Evolutionary conservation across 495 filamentous ascomycete species (phyloP).

Genomic region (Platismatia glauca): DNA sequence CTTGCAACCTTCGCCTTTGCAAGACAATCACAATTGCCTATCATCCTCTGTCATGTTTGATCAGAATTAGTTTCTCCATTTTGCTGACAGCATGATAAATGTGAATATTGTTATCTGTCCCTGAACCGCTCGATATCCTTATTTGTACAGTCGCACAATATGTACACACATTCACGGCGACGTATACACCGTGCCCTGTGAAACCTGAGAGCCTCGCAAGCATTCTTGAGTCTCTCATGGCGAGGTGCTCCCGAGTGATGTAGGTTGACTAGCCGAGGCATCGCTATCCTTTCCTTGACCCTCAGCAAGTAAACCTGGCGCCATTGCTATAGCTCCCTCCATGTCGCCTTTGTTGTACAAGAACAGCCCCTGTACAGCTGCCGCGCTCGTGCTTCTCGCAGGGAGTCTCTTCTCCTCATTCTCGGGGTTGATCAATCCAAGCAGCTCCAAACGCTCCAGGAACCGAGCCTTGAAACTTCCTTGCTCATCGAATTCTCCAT

Average conservation of each 20-base stretch:
- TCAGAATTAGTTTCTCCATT: neutral
- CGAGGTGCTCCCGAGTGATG: neutral
- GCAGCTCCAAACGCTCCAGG: conserved; percentile 40
- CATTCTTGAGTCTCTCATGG: neutral
- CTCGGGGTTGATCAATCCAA: conserved; percentile 39
- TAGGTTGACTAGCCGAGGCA: neutral
- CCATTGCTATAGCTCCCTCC: conserved; percentile 76
- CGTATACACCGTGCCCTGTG: neutral
- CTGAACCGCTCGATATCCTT: neutral
- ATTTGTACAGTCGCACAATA: neutral
- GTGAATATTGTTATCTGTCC: neutral
- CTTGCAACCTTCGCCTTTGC: too few relatives aligned
- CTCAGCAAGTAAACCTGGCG: conserved; percentile 51
- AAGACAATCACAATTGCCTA: too few relatives aligned
- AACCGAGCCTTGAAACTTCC: conserved; percentile 42
- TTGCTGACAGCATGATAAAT: neutral
- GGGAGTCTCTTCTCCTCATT: conserved; percentile 33
- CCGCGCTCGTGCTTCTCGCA: conserved; percentile 60
- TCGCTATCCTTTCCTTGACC: neutral
- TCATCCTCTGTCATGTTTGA: too few relatives aligned
- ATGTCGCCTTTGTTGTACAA: conserved; percentile 87
- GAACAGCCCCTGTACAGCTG: conserved; percentile 86
- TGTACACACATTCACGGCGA: neutral
- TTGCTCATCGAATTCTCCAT: conserved; percentile 65
- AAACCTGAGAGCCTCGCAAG: neutral